Percentiles rank a stretch among this genome's conserved stretches.
phyloP scores from a whole-genome alignment of 1,284 basidiomycete species.

The Phaffia rhodozyma region DNA sequence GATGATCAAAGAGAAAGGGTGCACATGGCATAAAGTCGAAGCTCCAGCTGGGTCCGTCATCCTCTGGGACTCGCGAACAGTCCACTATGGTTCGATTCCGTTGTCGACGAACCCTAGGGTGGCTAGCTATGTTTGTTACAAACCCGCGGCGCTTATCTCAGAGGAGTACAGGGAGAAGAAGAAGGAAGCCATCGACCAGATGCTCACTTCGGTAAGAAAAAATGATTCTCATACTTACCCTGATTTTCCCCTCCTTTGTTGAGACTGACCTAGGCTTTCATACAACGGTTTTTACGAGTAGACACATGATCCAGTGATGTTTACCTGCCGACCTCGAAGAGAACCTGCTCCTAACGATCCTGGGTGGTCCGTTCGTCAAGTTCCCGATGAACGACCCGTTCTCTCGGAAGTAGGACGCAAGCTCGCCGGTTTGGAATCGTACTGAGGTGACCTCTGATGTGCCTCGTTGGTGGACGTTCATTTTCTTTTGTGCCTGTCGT shows the following conservation, averaged over 20 bases:
- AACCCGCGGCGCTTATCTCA: constrained; percentile 23
- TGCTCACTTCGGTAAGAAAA: constrained; percentile 19
- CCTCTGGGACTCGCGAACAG: constrained; percentile 16
- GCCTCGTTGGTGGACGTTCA: too few species aligned
- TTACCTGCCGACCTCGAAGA: not conserved
- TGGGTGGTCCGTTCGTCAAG: constrained; percentile 7
- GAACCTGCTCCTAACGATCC: constrained; percentile 3
- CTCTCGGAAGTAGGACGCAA: constrained; percentile 2
- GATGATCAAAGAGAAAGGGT: constrained; percentile 27
- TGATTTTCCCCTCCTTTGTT: not conserved
- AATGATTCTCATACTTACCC: too few species aligned
- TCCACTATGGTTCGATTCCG: constrained; percentile 14
- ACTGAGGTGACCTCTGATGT: not conserved
- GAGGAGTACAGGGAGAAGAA: constrained; percentile 21
- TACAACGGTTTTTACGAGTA: not conserved
- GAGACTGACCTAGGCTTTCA: too few species aligned
- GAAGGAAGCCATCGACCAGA: constrained; percentile 23
- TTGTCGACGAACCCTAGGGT: constrained; percentile 3
- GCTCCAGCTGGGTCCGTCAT: constrained; percentile 29
- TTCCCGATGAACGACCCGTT: not conserved
- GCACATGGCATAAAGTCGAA: constrained; percentile 22
- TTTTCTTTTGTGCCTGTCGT: too few species aligned
- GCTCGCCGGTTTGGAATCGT: constrained; percentile 7
- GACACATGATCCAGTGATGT: constrained; percentile 12
- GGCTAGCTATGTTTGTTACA: constrained; percentile 23